Percentiles rank a stretch among this genome's conserved stretches.
Conservation (phyloP, 108 stramenopile species). For the Skeletonema marinoi region DNA sequence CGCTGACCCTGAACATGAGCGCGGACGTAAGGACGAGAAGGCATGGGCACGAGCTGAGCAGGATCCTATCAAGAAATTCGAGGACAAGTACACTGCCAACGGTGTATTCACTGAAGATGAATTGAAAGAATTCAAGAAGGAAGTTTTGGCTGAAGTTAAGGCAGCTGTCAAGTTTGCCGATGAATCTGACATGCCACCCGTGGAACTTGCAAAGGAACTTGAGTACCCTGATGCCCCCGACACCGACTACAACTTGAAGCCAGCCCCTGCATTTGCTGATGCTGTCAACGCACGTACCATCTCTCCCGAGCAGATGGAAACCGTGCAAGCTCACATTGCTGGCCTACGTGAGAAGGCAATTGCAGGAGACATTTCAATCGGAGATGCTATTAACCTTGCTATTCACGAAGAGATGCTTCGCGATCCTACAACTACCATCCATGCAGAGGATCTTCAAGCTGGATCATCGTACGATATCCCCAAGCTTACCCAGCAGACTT, state of each 20-base stretch:
- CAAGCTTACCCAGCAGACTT: constrained; percentile 97
- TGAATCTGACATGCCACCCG: constrained; percentile 89
- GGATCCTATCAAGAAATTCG: constrained; percentile 96
- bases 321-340: constrained; percentile 76
- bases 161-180: constrained; percentile 93
- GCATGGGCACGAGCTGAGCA: constrained; percentile 93
- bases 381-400: constrained; percentile 98
- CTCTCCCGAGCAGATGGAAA: constrained; percentile 72
- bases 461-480: constrained; percentile 98
- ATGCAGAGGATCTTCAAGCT: constrained; percentile 98
- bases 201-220: constrained; percentile 95
- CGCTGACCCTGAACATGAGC: constrained; percentile 98
- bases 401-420: constrained; percentile 99
- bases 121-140: constrained; percentile 84
- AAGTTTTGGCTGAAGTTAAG: constrained; percentile 86
- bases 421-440: constrained; percentile 97
- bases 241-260: constrained; percentile 92
- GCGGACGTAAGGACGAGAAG: constrained; percentile 99
- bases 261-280: constrained; percentile 81
- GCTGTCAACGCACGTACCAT: constrained; percentile 89
- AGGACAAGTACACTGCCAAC: constrained; percentile 74
- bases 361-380: constrained; percentile 93
- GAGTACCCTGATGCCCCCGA: constrained; percentile 96
- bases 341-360: constrained; percentile 80
- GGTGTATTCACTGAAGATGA: constrained; percentile 91